Evolutionary conservation across 148 eudicot genomes (phyloP), one percentile per base, ranked within the genome.

Genomic region (Spergularia bocconei): DNA sequence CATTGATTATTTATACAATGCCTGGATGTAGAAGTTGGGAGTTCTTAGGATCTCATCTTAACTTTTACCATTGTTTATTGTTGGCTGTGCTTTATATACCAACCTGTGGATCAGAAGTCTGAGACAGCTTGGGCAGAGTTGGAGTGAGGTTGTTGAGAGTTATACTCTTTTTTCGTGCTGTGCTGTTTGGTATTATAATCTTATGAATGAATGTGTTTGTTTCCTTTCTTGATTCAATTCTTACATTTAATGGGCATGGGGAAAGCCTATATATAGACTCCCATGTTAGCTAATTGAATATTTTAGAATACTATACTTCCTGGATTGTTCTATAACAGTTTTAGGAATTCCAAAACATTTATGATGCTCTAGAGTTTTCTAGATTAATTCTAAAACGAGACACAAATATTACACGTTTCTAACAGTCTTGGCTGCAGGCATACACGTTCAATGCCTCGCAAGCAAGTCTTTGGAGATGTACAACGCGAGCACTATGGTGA

Each of bases 381-480:
- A 2, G 36, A 29, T 29, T 29, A 29, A 29, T 29, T 29, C 36
- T 29, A 29, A 29, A 29, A 29, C 36, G 13, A 4, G 11, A 25
- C 65, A 17, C 47, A 69, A 44, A 14, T 13, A 15, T 50, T 69
- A 53, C 54, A 16, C 61, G 69, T 55, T 33, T 6, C 48, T 70
- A 48, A 64, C 59, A 41, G 44, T 80, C 53, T 71, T 80, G 70
- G 21, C 19, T 51, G 59, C 79, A 93, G 98, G 67, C 85, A 65
- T 84, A 65, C 87, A 72, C 78, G 87, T 23, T 78, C 85, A 11
- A 72, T 81, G 59, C 87, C 87, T 72, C 82, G 66, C 21, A 88
- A 82, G 82, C 91, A 84, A 76, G 72, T 86, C 84, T 88, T 85
- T 70, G 83, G 84, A 60, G 88, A 93, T 73, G 86, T 88, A 84